Evolutionary conservation across 768 basidiomycete species (phyloP).

Genomic region (Suillus plorans): DNA sequence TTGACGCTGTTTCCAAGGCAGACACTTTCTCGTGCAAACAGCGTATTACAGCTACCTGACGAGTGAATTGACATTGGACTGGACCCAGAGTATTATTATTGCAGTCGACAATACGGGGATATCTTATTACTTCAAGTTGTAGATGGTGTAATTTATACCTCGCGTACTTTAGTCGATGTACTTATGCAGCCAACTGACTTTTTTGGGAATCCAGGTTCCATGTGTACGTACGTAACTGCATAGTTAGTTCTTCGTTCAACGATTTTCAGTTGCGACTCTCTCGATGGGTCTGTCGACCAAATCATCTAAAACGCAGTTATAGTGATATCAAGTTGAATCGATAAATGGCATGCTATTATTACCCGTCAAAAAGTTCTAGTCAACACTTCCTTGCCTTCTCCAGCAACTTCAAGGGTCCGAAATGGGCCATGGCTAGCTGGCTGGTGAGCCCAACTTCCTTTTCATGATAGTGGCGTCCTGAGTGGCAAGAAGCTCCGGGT

Average conservation of each 20-base stretch:
- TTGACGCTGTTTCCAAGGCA: constrained; percentile 52
- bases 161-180: neutral
- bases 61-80: neutral
- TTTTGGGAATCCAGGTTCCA: no score
- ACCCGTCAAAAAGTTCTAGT: neutral
- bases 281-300: neutral
- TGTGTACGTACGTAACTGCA: no score
- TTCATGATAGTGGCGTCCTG: neutral
- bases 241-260: neutral
- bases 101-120: neutral
- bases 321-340: neutral
- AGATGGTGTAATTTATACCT: neutral
- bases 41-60: constrained; percentile 16
- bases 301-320: neutral
- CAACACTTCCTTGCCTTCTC: neutral
- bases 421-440: neutral
- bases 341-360: neutral
- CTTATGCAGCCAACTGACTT: neutral
- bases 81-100: neutral
- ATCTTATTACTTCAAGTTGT: neutral
- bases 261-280: neutral
- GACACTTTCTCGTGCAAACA: constrained; percentile 35
- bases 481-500: neutral
- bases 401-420: neutral
- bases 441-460: neutral